Percentiles rank a stretch among this genome's conserved stretches.
phyloP scores from a whole-genome alignment of 768 basidiomycete genomes.

The Tricholoma saponaceum region DNA sequence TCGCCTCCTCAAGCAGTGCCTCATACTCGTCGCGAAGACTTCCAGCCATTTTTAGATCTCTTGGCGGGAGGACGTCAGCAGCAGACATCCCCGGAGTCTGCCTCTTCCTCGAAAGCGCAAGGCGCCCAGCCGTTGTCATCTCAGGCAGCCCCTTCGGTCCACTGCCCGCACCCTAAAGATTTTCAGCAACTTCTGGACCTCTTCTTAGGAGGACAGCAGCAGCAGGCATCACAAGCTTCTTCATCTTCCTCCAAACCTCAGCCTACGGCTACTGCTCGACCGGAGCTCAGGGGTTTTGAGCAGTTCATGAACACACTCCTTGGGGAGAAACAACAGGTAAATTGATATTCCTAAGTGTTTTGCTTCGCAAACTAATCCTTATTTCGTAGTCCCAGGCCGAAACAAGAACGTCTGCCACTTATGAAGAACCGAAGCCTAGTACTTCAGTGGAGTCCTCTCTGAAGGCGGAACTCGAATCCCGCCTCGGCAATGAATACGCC shows the following conservation, averaged over 20 bases:
- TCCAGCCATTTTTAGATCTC: not conserved
- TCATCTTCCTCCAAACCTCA: constrained; percentile 1
- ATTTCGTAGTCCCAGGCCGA: not conserved
- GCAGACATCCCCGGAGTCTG: not conserved
- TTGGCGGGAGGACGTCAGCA: not conserved
- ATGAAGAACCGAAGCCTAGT: constrained; percentile 1
- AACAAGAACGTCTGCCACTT: not conserved
- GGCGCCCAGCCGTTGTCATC: not conserved
- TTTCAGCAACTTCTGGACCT: constrained; percentile 9
- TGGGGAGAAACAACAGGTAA: not conserved
- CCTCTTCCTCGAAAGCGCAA: not conserved
- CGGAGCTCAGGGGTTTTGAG: not conserved
- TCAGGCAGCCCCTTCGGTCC: not conserved
- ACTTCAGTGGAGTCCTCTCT: constrained; percentile 9
- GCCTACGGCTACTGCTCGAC: not conserved
- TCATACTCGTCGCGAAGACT: not conserved
- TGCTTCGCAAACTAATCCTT: not conserved
- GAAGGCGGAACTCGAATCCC: constrained; percentile 28
- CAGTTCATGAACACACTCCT: not conserved
- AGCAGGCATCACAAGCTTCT: not conserved
- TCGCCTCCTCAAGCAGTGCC: not conserved
- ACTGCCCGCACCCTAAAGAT: not conserved
- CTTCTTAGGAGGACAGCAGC: constrained; percentile 7
- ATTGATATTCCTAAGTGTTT: not conserved
- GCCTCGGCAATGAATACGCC: constrained; percentile 24